Evolutionary conservation across 2,329 filamentous ascomycete species (phyloP).

Genomic region (Rhynchosporium agropyri): DNA sequence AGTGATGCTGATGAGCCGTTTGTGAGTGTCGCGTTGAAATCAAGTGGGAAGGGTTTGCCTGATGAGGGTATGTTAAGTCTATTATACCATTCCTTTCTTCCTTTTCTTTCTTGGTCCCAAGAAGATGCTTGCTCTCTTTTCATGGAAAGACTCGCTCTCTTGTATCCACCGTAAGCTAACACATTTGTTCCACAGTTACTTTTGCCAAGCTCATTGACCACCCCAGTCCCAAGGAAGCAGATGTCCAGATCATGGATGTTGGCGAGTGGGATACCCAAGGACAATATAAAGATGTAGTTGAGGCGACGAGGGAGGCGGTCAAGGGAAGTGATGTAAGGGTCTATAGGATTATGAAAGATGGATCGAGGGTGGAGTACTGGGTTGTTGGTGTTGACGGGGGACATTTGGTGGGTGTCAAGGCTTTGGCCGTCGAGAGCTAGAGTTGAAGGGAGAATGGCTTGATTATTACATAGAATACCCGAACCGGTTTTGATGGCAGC

Average conservation of each 20-base stretch:
- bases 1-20: conserved; percentile 89
- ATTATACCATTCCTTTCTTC: conserved; percentile 18
- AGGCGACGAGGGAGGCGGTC: conserved; percentile 66
- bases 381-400: conserved; percentile 66
- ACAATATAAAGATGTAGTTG: conserved; percentile 68
- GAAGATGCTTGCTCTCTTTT: neutral
- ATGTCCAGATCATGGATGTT: conserved; percentile 67
- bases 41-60: conserved; percentile 56
- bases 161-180: too few species aligned
- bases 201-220: conserved; percentile 70
- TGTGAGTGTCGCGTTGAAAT: conserved; percentile 71
- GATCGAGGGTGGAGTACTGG: conserved; percentile 76
- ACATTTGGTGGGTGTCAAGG: conserved; percentile 76
- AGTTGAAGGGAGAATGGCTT: neutral
- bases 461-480: neutral
- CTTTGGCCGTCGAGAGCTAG: conserved; percentile 72
- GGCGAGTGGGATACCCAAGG: conserved; percentile 73
- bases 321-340: conserved; percentile 71
- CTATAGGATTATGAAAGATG: conserved; percentile 67
- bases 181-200: conserved; percentile 53
- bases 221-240: conserved; percentile 53
- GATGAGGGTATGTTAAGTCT: conserved; percentile 57
- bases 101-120: neutral
- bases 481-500: too few species aligned
- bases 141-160: too few species aligned